phyloP scores from a whole-genome alignment of 2,329 filamentous ascomycete species.

The Xenosphaeropsis pyriputrescens region DNA sequence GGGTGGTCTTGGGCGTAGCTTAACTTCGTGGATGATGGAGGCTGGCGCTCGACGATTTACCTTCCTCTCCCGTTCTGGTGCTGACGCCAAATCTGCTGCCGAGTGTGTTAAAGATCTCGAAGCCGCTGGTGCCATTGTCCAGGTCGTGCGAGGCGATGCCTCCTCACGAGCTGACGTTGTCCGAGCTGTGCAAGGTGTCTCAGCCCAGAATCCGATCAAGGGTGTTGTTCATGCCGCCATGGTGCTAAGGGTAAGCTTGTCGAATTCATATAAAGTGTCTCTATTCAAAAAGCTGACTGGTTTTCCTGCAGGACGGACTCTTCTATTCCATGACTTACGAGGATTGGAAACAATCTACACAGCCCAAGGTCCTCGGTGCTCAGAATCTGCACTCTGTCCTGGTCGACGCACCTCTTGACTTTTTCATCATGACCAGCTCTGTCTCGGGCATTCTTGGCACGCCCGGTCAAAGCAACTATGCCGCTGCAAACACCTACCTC shows the following conservation, averaged over 20 bases:
- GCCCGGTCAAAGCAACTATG: constrained; percentile 21
- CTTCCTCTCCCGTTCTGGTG: constrained; percentile 5
- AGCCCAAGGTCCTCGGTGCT: background rate
- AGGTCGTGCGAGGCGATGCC: constrained; percentile 10
- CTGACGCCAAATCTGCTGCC: constrained; percentile 9
- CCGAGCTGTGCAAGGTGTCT: constrained; percentile 8
- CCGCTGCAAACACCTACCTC: constrained; percentile 21
- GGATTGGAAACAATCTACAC: background rate
- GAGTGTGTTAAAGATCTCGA: constrained; percentile 7
- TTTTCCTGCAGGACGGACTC: background rate
- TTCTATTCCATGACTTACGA: constrained; percentile 1
- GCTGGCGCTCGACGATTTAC: constrained; percentile 2
- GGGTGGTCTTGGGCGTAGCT: constrained; percentile 7
- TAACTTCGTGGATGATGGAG: constrained; percentile 5
- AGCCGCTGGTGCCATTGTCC: constrained; percentile 6
- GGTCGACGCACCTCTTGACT: constrained; percentile 20
- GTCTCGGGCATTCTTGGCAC: constrained; percentile 16
- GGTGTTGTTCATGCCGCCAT: constrained; percentile 30
- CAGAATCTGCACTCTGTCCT: constrained; percentile 2
- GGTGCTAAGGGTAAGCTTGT: constrained; percentile 19
- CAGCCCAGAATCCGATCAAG: constrained; percentile 12
- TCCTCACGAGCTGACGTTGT: background rate
- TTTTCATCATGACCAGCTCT: constrained; percentile 20
- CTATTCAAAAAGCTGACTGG: background rate
- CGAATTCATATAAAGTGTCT: too few species aligned